phyloP scores from a whole-genome alignment of 2,329 filamentous ascomycete genomes.

The Gnomoniopsis smithogilvyi region DNA sequence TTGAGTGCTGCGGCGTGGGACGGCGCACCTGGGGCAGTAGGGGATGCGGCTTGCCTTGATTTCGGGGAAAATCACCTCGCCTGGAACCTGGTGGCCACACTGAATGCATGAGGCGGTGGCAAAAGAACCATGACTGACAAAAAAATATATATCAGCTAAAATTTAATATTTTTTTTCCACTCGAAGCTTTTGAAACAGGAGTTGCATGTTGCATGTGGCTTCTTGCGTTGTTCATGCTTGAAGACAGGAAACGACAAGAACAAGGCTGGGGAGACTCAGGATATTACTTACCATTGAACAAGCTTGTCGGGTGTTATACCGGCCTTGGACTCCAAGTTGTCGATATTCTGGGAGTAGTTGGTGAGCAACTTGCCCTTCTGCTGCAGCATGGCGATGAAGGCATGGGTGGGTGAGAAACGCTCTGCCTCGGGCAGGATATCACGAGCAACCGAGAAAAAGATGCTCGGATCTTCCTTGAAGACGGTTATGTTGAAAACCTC shows the following conservation, averaged over 20 bases:
- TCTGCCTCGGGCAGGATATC: constrained; percentile 82
- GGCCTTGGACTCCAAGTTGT: constrained; percentile 87
- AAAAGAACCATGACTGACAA: constrained; percentile 74
- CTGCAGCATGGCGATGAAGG: constrained; percentile 87
- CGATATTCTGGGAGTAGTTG: constrained; percentile 98
- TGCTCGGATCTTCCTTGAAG: constrained; percentile 80
- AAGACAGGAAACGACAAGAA: not conserved
- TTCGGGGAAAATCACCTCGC: constrained; percentile 75
- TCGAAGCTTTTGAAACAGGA: too few species aligned
- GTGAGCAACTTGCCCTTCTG: constrained; percentile 86
- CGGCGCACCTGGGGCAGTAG: constrained; percentile 68
- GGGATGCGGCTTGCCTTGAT: constrained; percentile 76
- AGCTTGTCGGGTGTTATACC: constrained; percentile 79
- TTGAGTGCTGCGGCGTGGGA: constrained; percentile 46
- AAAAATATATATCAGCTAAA: not conserved
- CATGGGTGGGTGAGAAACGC: constrained; percentile 86
- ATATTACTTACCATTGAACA: constrained; percentile 64
- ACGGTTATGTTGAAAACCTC: constrained; percentile 91
- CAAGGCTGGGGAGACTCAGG: not conserved
- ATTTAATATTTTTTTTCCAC: too few species aligned
- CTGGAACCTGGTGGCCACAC: constrained; percentile 71
- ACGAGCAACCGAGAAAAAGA: constrained; percentile 89
- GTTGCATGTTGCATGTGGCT: too few species aligned
- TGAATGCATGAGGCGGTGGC: constrained; percentile 86
- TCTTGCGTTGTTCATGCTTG: not conserved